Evolutionary conservation across 2,329 filamentous ascomycete genomes (phyloP).

Genomic region (Colletotrichum cereale): DNA sequence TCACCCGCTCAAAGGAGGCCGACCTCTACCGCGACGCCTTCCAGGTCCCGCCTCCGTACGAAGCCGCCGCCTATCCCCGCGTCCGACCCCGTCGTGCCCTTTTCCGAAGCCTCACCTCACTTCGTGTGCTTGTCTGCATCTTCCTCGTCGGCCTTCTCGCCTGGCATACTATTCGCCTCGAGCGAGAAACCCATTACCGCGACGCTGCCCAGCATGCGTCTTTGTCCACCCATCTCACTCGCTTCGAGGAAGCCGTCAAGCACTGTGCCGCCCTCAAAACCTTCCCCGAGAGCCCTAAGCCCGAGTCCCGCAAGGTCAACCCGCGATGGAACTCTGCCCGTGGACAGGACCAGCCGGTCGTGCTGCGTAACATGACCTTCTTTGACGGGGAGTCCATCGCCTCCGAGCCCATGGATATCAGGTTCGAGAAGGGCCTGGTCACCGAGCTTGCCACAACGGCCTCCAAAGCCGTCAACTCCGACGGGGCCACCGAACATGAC

Average conservation of each 20-base stretch:
- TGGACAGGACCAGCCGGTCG: slow-evolving; percentile 52
- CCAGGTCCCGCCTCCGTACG: slow-evolving; percentile 36
- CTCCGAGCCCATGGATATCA: slow-evolving; percentile 51
- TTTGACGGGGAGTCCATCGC: slow-evolving; percentile 57
- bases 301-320: slow-evolving; percentile 45
- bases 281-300: slow-evolving; percentile 32
- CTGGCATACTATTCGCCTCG: slow-evolving; percentile 36
- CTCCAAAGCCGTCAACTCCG: slow-evolving; percentile 23
- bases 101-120: slow-evolving; percentile 21
- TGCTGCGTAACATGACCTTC: slow-evolving; percentile 56
- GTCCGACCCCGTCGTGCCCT: slow-evolving; percentile 29
- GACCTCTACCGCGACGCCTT: slow-evolving; percentile 15
- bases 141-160: slow-evolving; percentile 20
- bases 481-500: slow-evolving; percentile 45
- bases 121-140: slow-evolving; percentile 22
- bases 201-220: slow-evolving; percentile 26
- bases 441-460: slow-evolving; percentile 45
- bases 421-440: slow-evolving; percentile 54
- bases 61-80: slow-evolving; percentile 35
- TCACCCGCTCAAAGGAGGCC: slow-evolving; percentile 22
- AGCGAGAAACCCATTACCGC: slow-evolving; percentile 26
- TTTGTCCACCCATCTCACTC: slow-evolving; percentile 22
- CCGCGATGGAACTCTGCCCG: slow-evolving; percentile 54
- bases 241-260: slow-evolving; percentile 33
- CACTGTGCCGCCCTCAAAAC: slow-evolving; percentile 35